These are phyloP conservation scores for Drechslera avenae DNA, from an alignment of 2,329 filamentous ascomycete species.

Conservation along the genomic window DNA sequence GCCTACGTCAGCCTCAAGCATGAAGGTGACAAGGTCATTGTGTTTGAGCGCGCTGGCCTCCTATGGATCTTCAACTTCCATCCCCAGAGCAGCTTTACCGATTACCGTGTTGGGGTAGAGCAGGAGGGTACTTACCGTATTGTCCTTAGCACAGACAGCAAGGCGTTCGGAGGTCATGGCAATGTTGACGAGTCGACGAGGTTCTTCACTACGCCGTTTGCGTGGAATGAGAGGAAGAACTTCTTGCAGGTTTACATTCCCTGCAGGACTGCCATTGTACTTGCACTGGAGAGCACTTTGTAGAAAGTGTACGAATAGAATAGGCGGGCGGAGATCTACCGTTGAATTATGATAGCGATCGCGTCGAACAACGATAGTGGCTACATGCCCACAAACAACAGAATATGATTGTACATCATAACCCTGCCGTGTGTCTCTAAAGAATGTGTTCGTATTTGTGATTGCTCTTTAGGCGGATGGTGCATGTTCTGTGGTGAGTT, in stretches of 20 bases:
- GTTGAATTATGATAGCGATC: background rate
- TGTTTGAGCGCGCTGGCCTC: conserved; percentile 89
- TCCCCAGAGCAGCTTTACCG: conserved; percentile 79
- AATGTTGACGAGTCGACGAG: conserved; percentile 79
- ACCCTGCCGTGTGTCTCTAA: too few species aligned
- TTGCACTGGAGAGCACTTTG: conserved; percentile 39
- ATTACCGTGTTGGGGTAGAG: conserved; percentile 91
- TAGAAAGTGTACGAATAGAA: conserved; percentile 8
- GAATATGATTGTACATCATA: background rate
- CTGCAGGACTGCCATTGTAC: conserved; percentile 74
- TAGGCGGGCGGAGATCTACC: background rate
- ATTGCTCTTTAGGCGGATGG: too few species aligned
- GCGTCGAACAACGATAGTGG: background rate
- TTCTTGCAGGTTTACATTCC: conserved; percentile 93
- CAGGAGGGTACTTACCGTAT: conserved; percentile 83
- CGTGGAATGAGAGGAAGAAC: conserved; percentile 89
- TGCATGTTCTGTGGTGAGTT: too few species aligned
- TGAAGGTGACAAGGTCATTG: conserved; percentile 89
- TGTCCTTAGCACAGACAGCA: conserved; percentile 79
- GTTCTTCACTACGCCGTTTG: conserved; percentile 89
- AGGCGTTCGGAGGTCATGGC: conserved; percentile 77
- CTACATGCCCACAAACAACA: background rate
- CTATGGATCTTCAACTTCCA: conserved; percentile 98
- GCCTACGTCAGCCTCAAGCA: conserved; percentile 95
- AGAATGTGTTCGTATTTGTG: too few species aligned